phyloP scores from a whole-genome alignment of 2,329 filamentous ascomycete species.

The Calcarisporium arbuscula region DNA sequence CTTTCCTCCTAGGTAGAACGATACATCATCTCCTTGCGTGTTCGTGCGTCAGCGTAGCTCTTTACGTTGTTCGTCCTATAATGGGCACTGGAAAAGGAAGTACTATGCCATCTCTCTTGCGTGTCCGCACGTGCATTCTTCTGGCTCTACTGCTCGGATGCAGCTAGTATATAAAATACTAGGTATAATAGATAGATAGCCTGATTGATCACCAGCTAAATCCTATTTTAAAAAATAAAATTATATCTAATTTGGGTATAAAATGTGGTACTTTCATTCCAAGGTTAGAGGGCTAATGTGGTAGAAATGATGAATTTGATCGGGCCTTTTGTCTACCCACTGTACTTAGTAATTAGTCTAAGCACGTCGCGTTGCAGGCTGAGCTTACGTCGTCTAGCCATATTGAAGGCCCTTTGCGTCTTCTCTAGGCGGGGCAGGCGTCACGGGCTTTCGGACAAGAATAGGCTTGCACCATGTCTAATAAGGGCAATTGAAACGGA shows the following conservation, averaged over 20 bases:
- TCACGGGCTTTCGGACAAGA: no score
- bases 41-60: slow-evolving; percentile 7
- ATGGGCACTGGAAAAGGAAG: slow-evolving; percentile 11
- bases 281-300: not conserved
- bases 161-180: slow-evolving; percentile 7
- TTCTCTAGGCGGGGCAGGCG: slow-evolving; percentile 9
- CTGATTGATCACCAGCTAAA: not conserved
- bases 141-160: not conserved
- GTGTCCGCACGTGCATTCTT: slow-evolving; percentile 11
- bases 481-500: no score
- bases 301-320: not conserved
- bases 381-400: slow-evolving; percentile 13
- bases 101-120: slow-evolving; percentile 11
- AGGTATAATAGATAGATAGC: not conserved
- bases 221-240: not conserved
- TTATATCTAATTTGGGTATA: not conserved
- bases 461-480: no score
- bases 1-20: slow-evolving; percentile 5
- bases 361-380: slow-evolving; percentile 12
- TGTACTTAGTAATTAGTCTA: no score
- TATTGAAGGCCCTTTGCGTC: slow-evolving; percentile 13
- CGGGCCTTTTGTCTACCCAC: not conserved
- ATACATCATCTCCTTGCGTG: slow-evolving; percentile 3
- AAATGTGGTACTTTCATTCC: not conserved
- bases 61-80: slow-evolving; percentile 7